Evolutionary conservation across 148 eudicot species (phyloP).

Genomic region (Rhododendron ovatum): DNA sequence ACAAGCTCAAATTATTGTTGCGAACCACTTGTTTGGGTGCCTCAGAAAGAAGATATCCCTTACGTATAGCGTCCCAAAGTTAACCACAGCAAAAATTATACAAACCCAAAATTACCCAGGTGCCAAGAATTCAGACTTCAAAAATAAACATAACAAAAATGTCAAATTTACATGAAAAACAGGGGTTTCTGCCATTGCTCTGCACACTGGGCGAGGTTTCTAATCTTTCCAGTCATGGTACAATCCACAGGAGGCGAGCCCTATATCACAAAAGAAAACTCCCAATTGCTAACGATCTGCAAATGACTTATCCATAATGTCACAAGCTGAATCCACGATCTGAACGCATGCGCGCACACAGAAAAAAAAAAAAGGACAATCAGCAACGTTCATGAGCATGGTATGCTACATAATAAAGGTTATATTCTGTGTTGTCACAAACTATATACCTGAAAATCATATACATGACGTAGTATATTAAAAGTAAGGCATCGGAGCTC

Average conservation of each 20-base stretch:
- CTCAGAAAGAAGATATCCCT: not conserved
- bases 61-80: not conserved
- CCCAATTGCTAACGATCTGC: slow-evolving; percentile 46
- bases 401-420: not conserved
- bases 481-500: too few relatives aligned
- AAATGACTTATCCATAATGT: slow-evolving; percentile 76
- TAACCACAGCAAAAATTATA: not conserved
- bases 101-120: not conserved
- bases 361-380: not conserved
- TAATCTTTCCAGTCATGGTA: not conserved
- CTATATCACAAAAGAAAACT: not conserved
- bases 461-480: not conserved
- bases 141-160: not conserved
- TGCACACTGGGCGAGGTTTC: not conserved
- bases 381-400: not conserved
- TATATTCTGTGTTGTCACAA: not conserved
- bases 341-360: slow-evolving; percentile 26
- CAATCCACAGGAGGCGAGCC: not conserved
- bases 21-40: not conserved
- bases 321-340: slow-evolving; percentile 89
- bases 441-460: not conserved
- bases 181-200: not conserved
- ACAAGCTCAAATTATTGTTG: not conserved
- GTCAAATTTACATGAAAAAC: not conserved
- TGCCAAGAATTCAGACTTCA: not conserved